phyloP scores from a whole-genome alignment of 371 early-diverging fungal genomes.

The Syncephalastrum contaminatum region DNA sequence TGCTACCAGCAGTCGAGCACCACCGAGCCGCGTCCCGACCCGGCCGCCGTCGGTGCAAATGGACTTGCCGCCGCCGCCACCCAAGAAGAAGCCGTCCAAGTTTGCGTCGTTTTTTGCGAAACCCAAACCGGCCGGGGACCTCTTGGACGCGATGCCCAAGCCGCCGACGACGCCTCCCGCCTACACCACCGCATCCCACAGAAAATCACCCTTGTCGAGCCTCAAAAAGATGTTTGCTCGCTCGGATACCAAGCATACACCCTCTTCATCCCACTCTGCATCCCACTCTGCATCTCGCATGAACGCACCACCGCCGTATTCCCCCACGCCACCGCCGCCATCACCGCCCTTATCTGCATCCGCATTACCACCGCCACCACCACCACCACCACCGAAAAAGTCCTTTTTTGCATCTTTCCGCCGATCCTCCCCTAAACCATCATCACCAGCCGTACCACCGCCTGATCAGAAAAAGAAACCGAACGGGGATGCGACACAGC shows the following conservation, averaged over 20 bases:
- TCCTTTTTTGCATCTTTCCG: constrained; percentile 20
- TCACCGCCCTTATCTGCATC: constrained; percentile 7
- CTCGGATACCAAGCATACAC: background rate
- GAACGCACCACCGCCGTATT: too few species aligned
- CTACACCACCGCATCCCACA: too few species aligned
- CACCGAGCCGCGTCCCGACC: constrained; percentile 7
- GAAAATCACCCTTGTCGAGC: constrained; percentile 4
- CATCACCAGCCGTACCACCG: background rate
- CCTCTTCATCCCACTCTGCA: constrained; percentile 1
- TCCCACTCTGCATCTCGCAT: too few species aligned
- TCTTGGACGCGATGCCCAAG: constrained; percentile 1
- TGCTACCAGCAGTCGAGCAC: background rate
- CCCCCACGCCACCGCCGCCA: too few species aligned
- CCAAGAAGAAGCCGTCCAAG: too few species aligned
- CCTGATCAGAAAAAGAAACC: background rate
- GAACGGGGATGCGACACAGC: constrained; percentile 1
- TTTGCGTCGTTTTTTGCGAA: too few species aligned
- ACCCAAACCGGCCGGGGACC: too few species aligned
- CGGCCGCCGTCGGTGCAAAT: background rate
- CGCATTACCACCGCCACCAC: constrained; percentile 8
- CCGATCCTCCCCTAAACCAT: constrained; percentile 9
- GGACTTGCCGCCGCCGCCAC: too few species aligned
- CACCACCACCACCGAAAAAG: background rate
- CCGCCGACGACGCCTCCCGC: constrained; percentile 3
- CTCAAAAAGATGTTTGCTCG: constrained; percentile 10